These are phyloP conservation scores for Fusarium acutatum DNA, from an alignment of 2,329 filamentous ascomycete genomes.

Conservation along the genomic window DNA sequence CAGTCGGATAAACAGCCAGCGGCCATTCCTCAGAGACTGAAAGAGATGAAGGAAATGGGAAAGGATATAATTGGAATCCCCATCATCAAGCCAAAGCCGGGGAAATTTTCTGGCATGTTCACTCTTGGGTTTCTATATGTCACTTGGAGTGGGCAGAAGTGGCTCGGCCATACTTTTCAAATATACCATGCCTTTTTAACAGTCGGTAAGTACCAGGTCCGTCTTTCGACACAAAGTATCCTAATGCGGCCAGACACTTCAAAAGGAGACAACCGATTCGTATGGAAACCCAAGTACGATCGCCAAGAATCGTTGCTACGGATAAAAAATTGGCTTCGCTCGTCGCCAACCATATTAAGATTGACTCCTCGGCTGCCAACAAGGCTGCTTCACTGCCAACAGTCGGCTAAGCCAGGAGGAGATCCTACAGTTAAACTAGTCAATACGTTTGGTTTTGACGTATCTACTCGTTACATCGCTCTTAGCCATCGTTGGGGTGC, in stretches of 20 bases:
- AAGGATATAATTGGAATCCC: slow-evolving; percentile 10
- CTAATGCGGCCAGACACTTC: not conserved
- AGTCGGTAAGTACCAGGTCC: not conserved
- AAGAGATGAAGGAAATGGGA: not conserved
- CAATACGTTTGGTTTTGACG: not conserved
- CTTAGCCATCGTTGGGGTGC: slow-evolving; percentile 32
- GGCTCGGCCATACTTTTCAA: not conserved
- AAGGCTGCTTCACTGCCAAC: slow-evolving; percentile 15
- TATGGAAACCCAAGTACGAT: slow-evolving; percentile 17
- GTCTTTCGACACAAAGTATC: rapidly evolving
- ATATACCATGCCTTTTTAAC: slow-evolving; percentile 1
- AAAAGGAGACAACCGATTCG: not conserved
- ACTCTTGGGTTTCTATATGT: slow-evolving; percentile 6
- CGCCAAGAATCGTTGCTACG: slow-evolving; percentile 14
- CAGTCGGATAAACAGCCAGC: not conserved
- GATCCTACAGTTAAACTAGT: slow-evolving; percentile 5
- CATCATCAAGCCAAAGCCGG: not conserved
- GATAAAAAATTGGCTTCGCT: slow-evolving; percentile 16
- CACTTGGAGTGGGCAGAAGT: not conserved
- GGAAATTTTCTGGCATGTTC: not conserved
- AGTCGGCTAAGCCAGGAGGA: not conserved
- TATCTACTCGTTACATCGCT: slow-evolving; percentile 15
- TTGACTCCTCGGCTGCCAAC: slow-evolving; percentile 14
- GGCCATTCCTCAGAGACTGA: not conserved
- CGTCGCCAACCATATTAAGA: not conserved